phyloP scores from a whole-genome alignment of 306 rosid species.

The Casuarina cunninghamiana region DNA sequence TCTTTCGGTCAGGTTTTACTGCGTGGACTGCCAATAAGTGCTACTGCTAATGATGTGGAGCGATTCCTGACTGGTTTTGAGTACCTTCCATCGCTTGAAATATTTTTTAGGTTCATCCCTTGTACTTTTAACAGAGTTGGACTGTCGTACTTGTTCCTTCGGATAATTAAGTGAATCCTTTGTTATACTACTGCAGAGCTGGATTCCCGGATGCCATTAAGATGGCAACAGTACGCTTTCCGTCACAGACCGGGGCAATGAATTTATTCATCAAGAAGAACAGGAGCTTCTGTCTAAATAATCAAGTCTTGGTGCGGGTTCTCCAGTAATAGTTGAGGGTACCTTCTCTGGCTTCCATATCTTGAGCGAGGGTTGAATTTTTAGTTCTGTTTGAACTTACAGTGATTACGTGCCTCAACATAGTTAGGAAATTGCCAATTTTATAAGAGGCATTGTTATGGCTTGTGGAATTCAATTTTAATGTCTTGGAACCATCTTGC shows the following conservation, averaged over 20 bases:
- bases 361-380: conserved; percentile 19
- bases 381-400: background rate
- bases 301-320: conserved; percentile 52
- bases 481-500: background rate
- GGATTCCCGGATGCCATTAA: conserved; percentile 33
- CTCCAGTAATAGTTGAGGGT: conserved; percentile 49
- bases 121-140: background rate
- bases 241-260: conserved; percentile 62
- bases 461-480: background rate
- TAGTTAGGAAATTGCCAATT: background rate
- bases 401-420: background rate
- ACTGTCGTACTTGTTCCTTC: background rate
- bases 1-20: conserved; percentile 56
- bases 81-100: conserved; percentile 39
- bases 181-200: conserved; percentile 45
- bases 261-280: conserved; percentile 62
- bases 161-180: conserved; percentile 11
- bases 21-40: conserved; percentile 56
- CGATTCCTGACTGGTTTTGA: conserved; percentile 62
- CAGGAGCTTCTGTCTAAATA: conserved; percentile 59
- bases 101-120: conserved; percentile 47
- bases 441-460: background rate
- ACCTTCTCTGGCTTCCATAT: background rate
- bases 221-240: conserved; percentile 55
- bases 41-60: conserved; percentile 38